Evolutionary conservation across 495 filamentous ascomycete species (phyloP), one percentile per base, ranked within the genome.

Genomic region (Bacidia rubella): DNA sequence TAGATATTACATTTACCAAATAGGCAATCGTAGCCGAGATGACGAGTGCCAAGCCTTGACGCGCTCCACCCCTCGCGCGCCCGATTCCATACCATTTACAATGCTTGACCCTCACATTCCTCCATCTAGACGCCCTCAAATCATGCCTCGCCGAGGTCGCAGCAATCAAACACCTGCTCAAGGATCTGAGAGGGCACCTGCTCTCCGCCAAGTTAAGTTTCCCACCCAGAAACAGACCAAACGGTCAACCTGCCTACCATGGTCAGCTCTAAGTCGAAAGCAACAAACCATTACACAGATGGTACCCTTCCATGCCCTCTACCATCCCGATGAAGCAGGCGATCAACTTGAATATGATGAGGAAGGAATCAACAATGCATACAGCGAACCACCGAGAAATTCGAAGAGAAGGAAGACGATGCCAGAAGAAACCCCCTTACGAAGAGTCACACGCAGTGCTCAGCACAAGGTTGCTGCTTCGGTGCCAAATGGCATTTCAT

Each of bases 271-370:
- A 51, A 54, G 26, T 23, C 50, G 48, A 39, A 38, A 46, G 21
- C 63, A 65, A 49, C 57, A 62, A 40, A 65, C 62, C 4, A 58
- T 65, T 15, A 65, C 62, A 9, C 62, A 65, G 39, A 64, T 65
- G 42, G 54, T 52, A 20, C 57, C 54, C 35, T 55, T 62, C 11
- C 39, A 17, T 19, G 39, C 17, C 11, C 24, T 49, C 3, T 55
- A 52, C 27, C 19, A 56, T 49, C 39, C 60, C 35, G 22, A 57
- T 5, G 15, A 54, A 44, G 57, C 52, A 50, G 43, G 57, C 17
- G 26, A 50, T 26, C n/a, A 60, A 17, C 15, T 58, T 46, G 44
- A 57, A 3, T 39, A 29, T 25, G 40, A 50, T 23, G 47, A 51
- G 12, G 49, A 63, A 22, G 48, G 57, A 53, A 53, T 11, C 0